Evolutionary conservation across 805 yeast genomes (phyloP).

Genomic region (Saccharomycopsis guyanensis): DNA sequence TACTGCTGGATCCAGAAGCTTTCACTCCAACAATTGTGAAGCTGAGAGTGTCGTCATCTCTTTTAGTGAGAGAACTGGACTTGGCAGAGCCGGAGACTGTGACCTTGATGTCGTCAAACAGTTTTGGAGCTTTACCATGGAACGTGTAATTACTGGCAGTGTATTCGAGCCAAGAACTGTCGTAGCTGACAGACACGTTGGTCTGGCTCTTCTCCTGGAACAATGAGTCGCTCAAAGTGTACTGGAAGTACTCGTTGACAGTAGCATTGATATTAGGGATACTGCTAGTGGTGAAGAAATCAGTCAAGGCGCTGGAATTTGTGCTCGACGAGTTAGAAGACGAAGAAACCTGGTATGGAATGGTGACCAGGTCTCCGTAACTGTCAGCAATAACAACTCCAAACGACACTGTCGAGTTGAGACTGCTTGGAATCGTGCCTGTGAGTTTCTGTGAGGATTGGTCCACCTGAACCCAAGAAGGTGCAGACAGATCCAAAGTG

Average conservation of each 20-base stretch:
- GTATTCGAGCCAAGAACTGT: conserved; percentile 57
- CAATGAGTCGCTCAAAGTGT: conserved; percentile 44
- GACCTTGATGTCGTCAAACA: conserved; percentile 35
- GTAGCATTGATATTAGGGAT: conserved; percentile 53
- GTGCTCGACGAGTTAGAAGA: neutral
- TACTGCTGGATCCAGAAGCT: conserved; percentile 23
- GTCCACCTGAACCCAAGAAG: conserved; percentile 49
- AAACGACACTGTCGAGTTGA: conserved; percentile 33
- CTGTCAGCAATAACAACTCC: conserved; percentile 51
- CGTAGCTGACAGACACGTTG: conserved; percentile 37
- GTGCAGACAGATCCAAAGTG: conserved; percentile 38
- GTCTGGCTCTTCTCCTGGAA: conserved; percentile 51
- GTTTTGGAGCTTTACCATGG: conserved; percentile 54
- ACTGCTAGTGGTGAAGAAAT: conserved; percentile 3
- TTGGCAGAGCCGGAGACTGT: conserved; percentile 35
- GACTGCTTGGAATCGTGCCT: conserved; percentile 49
- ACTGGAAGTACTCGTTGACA: conserved; percentile 50
- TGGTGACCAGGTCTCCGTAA: conserved; percentile 50
- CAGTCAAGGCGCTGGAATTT: neutral
- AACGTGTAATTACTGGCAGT: conserved; percentile 55
- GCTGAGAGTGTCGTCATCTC: conserved; percentile 15
- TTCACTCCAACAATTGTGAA: conserved; percentile 50
- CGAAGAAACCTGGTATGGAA: conserved; percentile 42
- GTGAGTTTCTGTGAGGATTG: conserved; percentile 29
- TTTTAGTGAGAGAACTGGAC: conserved; percentile 10